Base-by-base conservation (phyloP, 108 stramenopile genomes). In the Conticribra guillardii region DNA sequence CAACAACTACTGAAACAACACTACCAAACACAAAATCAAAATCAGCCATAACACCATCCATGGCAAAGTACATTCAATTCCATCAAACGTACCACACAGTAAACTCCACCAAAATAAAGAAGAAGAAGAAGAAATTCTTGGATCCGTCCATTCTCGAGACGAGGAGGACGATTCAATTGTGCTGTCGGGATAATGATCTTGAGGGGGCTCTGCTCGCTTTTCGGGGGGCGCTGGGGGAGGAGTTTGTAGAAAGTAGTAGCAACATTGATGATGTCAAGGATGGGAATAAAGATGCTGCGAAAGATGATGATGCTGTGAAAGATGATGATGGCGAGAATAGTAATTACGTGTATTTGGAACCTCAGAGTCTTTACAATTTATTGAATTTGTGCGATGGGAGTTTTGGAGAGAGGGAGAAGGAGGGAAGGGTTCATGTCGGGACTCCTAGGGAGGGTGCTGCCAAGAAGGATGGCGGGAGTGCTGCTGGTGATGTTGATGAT, bases 301-400 rank as follows among this genome's bases (percentile, higher is more conserved):
- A 41, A 41, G 11, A 5, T 11, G 11, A 41, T 9, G 37, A 11
- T 9, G 11, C 11, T 5, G 37, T 5, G 11, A 41, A 11, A 41
- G n/a, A n/a, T n/a, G n/a, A n/a, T n/a, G n/a, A n/a, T n/a, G n/a
- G n/a, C n/a, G n/a, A n/a, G n/a, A n/a, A n/a, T n/a, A n/a, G n/a
- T n/a, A n/a, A 87, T 4, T 31, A 50, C 5, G 74, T 88, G 8
- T 57, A 55, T 24, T 29, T 95, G 19, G 94, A 95, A 57, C 71
- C 91, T 2, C 89, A 95, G 57, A 71, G 81, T 4, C 89, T 87
- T 73, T 95, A 92, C 71, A 90, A 89, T 74, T 49, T 95, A 9
- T 48, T 95, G 44, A 91, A 85, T 81, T 62, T 95, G 31, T 95
- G 94, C 67, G 94, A 87, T 61, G 91, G 93, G 16, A 66, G 57